Evolutionary conservation across 768 basidiomycete species (phyloP).

Genomic region (Trametes coccinea): DNA sequence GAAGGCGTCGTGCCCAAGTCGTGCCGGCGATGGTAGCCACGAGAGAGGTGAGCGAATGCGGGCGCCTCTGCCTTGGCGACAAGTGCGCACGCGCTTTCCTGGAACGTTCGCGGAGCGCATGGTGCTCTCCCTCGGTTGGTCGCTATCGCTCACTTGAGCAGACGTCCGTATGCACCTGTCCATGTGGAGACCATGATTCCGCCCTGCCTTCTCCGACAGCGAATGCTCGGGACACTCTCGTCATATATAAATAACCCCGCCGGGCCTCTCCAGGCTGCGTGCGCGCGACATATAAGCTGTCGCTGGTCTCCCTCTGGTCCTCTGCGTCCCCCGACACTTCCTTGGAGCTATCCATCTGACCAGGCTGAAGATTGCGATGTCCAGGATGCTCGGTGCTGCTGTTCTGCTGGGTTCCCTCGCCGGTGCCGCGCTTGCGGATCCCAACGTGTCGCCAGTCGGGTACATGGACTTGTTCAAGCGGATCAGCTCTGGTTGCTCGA

Average conservation of each 20-base stretch:
- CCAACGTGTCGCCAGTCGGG: conserved; percentile 13
- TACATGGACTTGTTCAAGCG: conserved; percentile 33
- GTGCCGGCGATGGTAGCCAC: too few species aligned
- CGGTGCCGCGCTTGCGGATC: conserved; percentile 24
- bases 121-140: conserved; percentile 3
- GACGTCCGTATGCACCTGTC: not conserved
- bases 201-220: conserved; percentile 3
- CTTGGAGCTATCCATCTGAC: not conserved
- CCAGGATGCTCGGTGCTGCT: conserved; percentile 27
- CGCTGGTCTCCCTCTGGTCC: not conserved
- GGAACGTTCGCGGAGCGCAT: conserved; percentile 5
- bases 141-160: conserved; percentile 9
- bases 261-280: not conserved
- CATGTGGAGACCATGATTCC: conserved; percentile 4
- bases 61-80: not conserved
- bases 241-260: not conserved
- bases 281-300: not conserved
- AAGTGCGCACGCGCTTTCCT: not conserved
- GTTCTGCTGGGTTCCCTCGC: conserved; percentile 27
- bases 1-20: too few species aligned
- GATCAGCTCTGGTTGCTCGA: conserved; percentile 54
- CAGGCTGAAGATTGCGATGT: not conserved
- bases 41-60: not conserved
- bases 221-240: not conserved
- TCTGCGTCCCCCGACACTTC: not conserved